These are phyloP conservation scores for Geosmithia flava DNA, from an alignment of 2,329 filamentous ascomycete genomes.

Conservation along the genomic window DNA sequence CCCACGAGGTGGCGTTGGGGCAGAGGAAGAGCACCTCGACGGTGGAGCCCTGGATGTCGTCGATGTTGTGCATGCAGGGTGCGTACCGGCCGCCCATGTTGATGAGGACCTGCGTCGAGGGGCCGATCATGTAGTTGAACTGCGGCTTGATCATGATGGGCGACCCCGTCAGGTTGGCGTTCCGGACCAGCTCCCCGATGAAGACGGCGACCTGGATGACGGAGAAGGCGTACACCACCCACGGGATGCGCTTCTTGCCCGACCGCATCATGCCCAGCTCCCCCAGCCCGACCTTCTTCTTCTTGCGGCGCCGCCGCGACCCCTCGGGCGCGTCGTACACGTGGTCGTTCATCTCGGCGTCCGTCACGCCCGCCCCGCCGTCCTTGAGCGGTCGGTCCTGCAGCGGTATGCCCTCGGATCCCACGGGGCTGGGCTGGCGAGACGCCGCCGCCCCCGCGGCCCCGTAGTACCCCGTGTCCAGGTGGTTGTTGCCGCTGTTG, in stretches of 20 bases:
- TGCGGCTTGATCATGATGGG: constrained; percentile 67
- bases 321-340: constrained; percentile 43
- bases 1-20: constrained; percentile 49
- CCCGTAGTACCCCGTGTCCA: constrained; percentile 48
- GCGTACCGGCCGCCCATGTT: constrained; percentile 93
- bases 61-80: constrained; percentile 85
- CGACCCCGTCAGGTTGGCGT: constrained; percentile 55
- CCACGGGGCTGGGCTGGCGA: constrained; percentile 12
- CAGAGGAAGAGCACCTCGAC: constrained; percentile 55
- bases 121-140: constrained; percentile 97
- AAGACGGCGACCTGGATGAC: constrained; percentile 72
- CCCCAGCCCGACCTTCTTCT: constrained; percentile 38
- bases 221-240: constrained; percentile 73
- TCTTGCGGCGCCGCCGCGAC: constrained; percentile 15
- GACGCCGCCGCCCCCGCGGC: constrained; percentile 22
- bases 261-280: constrained; percentile 48
- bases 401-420: constrained; percentile 43
- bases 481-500: constrained; percentile 22
- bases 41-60: constrained; percentile 44
- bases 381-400: constrained; percentile 34
- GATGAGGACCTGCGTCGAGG: constrained; percentile 79
- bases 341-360: constrained; percentile 33
- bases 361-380: constrained; percentile 5
- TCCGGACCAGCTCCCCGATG: constrained; percentile 75
- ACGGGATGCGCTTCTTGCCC: constrained; percentile 50